Conservation (phyloP, 2,329 filamentous ascomycete species). For the Ophiostoma novo-ulmi region DNA sequence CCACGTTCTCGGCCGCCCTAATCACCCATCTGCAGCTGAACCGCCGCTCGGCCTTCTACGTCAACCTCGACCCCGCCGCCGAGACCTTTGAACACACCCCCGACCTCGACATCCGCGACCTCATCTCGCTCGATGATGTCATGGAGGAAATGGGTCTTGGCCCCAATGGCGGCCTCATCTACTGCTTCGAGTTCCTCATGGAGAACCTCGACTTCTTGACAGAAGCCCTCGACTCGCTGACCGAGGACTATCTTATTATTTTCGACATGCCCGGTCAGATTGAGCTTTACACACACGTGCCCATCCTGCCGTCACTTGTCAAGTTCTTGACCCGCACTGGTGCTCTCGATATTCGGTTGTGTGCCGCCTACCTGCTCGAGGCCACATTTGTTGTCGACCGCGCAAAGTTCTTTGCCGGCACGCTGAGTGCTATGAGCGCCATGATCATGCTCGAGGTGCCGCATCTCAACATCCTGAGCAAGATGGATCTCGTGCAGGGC, state of each 20-base stretch:
- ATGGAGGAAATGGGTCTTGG: conserved; percentile 93
- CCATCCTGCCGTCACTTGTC: conserved; percentile 79
- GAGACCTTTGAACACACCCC: conserved; percentile 87
- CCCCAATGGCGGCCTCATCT: conserved; percentile 88
- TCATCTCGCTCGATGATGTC: conserved; percentile 89
- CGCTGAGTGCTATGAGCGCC: conserved; percentile 92
- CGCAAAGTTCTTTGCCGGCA: conserved; percentile 95
- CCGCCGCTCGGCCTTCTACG: conserved; percentile 91
- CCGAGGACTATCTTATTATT: conserved; percentile 93
- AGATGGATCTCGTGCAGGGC: conserved; percentile 95
- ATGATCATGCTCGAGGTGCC: conserved; percentile 99
- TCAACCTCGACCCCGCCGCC: conserved; percentile 96
- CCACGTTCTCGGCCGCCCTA: conserved; percentile 88
- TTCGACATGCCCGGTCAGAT: conserved; percentile 99
- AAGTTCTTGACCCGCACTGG: conserved; percentile 74
- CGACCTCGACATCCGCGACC: conserved; percentile 90
- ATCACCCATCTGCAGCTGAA: conserved; percentile 90
- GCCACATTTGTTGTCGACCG: conserved; percentile 93
- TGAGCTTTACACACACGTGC: conserved; percentile 95
- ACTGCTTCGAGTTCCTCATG: conserved; percentile 93
- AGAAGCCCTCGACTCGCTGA: conserved; percentile 75
- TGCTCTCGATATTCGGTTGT: conserved; percentile 81
- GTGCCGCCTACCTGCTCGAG: conserved; percentile 90
- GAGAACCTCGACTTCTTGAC: conserved; percentile 91
- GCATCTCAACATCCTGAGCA: conserved; percentile 91